These are phyloP conservation scores for Nectriaceae sp. DNA, from an alignment of 2,329 filamentous ascomycete species.

Conservation along the genomic window DNA sequence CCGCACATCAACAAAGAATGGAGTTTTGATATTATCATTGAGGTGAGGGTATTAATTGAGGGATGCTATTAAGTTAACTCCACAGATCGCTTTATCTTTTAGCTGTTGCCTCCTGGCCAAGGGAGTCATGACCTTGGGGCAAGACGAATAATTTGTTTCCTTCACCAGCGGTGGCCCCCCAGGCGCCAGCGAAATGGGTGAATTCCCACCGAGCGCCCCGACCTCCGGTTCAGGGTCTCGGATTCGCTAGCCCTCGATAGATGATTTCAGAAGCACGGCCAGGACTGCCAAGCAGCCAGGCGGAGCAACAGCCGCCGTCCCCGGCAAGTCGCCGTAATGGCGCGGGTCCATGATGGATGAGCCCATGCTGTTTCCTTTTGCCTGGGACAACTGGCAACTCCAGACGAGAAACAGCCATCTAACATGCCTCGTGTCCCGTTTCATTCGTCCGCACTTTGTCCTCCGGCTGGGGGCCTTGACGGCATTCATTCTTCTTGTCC, in stretches of 20 bases:
- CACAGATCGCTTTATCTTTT: too few species aligned
- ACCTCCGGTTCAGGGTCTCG: slow-evolving; percentile 8
- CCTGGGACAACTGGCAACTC: not conserved
- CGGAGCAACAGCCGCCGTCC: slow-evolving; percentile 14
- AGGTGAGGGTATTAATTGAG: too few species aligned
- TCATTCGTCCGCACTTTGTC: not conserved
- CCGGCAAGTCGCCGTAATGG: slow-evolving; percentile 22
- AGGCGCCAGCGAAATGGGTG: too few species aligned
- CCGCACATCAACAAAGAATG: too few species aligned
- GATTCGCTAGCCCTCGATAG: slow-evolving; percentile 17
- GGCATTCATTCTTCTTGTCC: slow-evolving; percentile 5
- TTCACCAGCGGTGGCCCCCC: too few species aligned
- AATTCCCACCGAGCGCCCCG: not conserved
- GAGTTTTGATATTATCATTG: too few species aligned
- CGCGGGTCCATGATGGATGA: slow-evolving; percentile 18
- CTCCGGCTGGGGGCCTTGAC: not conserved
- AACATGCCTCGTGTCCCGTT: not conserved
- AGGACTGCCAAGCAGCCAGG: slow-evolving; percentile 14
- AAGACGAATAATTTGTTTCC: too few species aligned
- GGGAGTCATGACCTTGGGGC: too few species aligned
- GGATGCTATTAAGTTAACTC: too few species aligned
- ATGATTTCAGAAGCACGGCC: slow-evolving; percentile 4
- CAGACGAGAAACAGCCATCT: not conserved
- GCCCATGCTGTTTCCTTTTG: not conserved
- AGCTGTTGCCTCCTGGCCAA: too few species aligned